Base-by-base conservation (phyloP, 306 rosid genomes). In the Quercus cerris region DNA sequence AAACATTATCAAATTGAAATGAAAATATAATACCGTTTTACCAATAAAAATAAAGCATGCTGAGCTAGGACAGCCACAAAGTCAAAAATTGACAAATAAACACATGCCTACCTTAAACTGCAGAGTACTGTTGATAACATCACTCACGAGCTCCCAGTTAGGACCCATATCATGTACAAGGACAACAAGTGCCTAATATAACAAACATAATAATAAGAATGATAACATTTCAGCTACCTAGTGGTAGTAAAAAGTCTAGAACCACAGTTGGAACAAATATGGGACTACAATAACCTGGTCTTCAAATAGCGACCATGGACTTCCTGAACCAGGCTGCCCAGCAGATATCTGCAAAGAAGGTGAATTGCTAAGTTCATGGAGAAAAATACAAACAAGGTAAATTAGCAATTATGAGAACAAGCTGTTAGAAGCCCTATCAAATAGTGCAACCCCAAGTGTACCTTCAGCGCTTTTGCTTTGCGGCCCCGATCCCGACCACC, bases 131-230 rank as follows among this genome's bases (percentile, higher is more conserved):
- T 92, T 96, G 79, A 96, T 88, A 69, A 96, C 97, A 86, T 96
- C 99, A 59, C 98, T 92, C 62, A 96, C 87, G 59, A 96, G 93
- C 93, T 96, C 99, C 99, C 99, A 96, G 76, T 96, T 96, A 28
- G 93, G 99, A 77, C 99, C 99, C 99, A 96, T 91, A 84, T 96
- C 99, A 81, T 96, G 99, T 62, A 93, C 99, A 75, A 93, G 88
- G 69, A 96, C 99, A 87, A 96, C 98, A 84, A 96, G 98, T 77
- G 98, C 99, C 88, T 88, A 80, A 77, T 30, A 78, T 38, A 77
- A 59, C 18, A 80, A 61, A 73, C 54, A 64, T 2, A 30, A 41
- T 49, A 22, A 59, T 33, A 68, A n/a, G 46, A 30, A 28, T 66
- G 52, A 72, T 80, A 77, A 76, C 56, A n/a, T 75, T 78, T 20